Evolutionary conservation across 371 early-diverging fungal genomes (phyloP), one percentile per base, ranked within the genome.

Genomic region (Rhizopus arrhizus): DNA sequence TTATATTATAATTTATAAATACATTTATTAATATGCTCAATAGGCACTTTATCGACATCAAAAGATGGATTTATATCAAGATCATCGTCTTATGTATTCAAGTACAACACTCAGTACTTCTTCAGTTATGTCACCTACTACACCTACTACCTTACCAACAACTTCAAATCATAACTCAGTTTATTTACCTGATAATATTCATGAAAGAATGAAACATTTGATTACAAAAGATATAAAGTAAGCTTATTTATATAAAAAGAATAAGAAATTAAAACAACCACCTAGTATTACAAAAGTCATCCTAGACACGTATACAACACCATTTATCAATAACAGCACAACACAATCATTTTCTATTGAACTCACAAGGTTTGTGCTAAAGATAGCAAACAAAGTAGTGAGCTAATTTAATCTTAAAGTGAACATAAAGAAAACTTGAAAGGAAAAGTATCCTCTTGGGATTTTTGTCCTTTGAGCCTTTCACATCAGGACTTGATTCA

Each of bases 401-500:
- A 36, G 6, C 11, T 2, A 32, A 28, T 5, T 9, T 11, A 49
- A 16, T 34, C 36, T 36, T 43, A 15, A 33, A 65, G 66, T 49
- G 53, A 65, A 29, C 43, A 52, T 42, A 40, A 42, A 60, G 52
- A 38, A 16, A 12, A 7, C 1, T 69, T 86, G n/a, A 65, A 75
- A 56, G 64, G 67, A 35, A 75, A 75, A 47, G 66, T 89, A 0
- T 74, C 84, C 16, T 80, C 79, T 29, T 90, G 90, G 90, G 84
- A 86, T 29, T 88, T 88, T 66, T 78, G 79, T 65, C 88, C 91
- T 11, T 84, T 86, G 66, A 85, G 84, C 53, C 68, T 87, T 31
- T 68, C 77, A 34, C 81, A 81, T 43, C 74, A 77, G 34, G 91
- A 90, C 50, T 64, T 88, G 48, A 75, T 89, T 61, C 87, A 88